Percentiles rank a stretch among this genome's conserved stretches.
These are phyloP conservation scores for Pseudopithomyces chartarum DNA, from an alignment of 2,329 filamentous ascomycete species.

Conservation along the genomic window DNA sequence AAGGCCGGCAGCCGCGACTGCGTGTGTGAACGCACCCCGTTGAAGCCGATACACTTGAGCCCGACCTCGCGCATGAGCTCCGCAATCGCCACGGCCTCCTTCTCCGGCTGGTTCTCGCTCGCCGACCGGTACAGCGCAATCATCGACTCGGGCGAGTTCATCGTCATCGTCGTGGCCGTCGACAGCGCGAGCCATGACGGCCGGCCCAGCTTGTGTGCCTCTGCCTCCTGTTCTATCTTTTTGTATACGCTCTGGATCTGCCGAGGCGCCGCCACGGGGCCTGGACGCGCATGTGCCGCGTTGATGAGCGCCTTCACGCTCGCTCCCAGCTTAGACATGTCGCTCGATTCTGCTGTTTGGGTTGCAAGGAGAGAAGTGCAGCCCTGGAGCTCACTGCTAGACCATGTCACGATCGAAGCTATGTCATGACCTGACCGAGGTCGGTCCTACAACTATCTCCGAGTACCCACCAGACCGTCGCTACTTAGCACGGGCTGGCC, in stretches of 20 bases:
- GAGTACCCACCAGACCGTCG: neutral
- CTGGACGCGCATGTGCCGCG: constrained; percentile 41
- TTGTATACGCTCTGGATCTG: constrained; percentile 38
- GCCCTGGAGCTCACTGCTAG: neutral
- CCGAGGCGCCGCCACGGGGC: constrained; percentile 39
- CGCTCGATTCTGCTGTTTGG: neutral
- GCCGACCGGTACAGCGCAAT: constrained; percentile 61
- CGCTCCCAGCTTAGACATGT: constrained; percentile 44
- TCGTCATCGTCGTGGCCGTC: constrained; percentile 80
- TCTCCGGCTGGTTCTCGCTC: constrained; percentile 26
- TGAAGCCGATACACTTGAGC: constrained; percentile 79
- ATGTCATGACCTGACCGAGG: neutral
- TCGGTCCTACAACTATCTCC: constrained; percentile 4
- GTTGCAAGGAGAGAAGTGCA: neutral
- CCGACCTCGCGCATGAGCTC: constrained; percentile 77
- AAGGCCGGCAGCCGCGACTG: too few relatives aligned
- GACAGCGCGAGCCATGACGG: constrained; percentile 45
- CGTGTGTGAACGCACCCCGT: constrained; percentile 55
- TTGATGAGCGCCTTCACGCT: constrained; percentile 43
- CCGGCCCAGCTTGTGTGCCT: constrained; percentile 32
- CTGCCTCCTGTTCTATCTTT: constrained; percentile 38
- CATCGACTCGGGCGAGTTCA: constrained; percentile 82
- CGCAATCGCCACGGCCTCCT: constrained; percentile 58
- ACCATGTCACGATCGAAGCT: neutral
- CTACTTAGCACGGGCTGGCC: neutral